Base-by-base conservation (phyloP, 345 rosid genomes). In the Arabidopsis arenosa region DNA sequence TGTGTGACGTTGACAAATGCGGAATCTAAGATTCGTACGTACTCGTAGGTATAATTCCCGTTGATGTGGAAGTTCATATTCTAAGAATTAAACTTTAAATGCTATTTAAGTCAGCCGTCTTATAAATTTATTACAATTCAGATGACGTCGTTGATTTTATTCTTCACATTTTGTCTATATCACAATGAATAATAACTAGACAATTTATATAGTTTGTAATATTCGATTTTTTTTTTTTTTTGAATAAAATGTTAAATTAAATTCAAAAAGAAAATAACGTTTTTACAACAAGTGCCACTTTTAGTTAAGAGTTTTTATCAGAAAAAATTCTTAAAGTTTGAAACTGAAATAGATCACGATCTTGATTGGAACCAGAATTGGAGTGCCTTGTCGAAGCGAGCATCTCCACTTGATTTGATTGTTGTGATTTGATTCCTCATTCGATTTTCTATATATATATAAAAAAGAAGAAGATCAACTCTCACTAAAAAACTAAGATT, bases 111-210 rank as follows among this genome's bases (percentile, higher is more conserved):
- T 30, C 40, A 28, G 52, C 15, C 10, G 32, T 28, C 28, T 58
- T 55, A 35, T 58, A 15, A 37, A 28, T 7, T 11, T 63, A 30
- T 32, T 43, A 43, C 47, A 43, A 43, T 14, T 73, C 54, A 5
- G 54, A 73, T 32, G 48, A 54, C n/a, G 71, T 41, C 48, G 21
- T 35, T 36, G 41, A 36, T 65, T 65, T 65, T 45, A 23, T 55
- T 44, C 49, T 45, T 45, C 65, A 21, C n/a, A 4, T 40, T 64
- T 41, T 32, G 43, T 48, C 15, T 52, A 55, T 53, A 17, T 64
- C 47, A 54, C n/a, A 30, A 52, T 62, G 33, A 62, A 26, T n/a
- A 32, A 30, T 52, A 52, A 15, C 0, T 37, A 9, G 13, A 47
- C 32, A 26, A 30, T 11, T 72, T 18, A 15, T n/a, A 30, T 52